These are phyloP conservation scores for Pythium phragmitis DNA, from an alignment of 352 stramenopile genomes.

Conservation along the genomic window DNA sequence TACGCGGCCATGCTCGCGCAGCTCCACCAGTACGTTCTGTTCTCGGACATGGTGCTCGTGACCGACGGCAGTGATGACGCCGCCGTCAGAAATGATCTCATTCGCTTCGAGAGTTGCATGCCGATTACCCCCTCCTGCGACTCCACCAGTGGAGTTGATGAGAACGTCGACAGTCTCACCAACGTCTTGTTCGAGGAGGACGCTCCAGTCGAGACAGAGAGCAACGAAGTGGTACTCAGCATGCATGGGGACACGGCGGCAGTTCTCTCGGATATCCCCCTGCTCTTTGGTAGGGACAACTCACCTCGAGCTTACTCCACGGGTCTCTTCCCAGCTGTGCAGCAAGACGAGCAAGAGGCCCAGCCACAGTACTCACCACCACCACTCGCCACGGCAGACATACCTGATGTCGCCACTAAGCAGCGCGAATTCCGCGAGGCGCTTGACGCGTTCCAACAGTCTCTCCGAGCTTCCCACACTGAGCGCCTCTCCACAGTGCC, in stretches of 20 bases:
- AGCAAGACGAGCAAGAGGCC: slow-evolving; percentile 10
- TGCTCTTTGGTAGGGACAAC: no score
- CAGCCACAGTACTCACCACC: not conserved
- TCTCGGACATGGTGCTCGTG: not conserved
- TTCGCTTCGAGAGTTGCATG: not conserved
- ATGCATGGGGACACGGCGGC: not conserved
- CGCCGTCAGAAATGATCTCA: slow-evolving; percentile 18
- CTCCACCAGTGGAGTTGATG: not conserved
- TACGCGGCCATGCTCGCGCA: slow-evolving; percentile 10
- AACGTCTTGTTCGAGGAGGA: not conserved
- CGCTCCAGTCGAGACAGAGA: not conserved
- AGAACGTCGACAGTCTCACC: not conserved
- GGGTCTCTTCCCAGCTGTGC: slow-evolving; percentile 1
- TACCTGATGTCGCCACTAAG: slow-evolving; percentile 16
- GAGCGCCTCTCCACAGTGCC: not conserved
- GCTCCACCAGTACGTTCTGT: slow-evolving; percentile 14
- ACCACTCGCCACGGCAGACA: not conserved
- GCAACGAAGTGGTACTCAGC: no score
- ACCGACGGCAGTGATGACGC: not conserved
- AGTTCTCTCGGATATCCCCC: not conserved
- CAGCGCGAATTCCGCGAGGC: slow-evolving; percentile 45
- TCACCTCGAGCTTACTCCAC: not conserved
- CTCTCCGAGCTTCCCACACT: slow-evolving; percentile 25
- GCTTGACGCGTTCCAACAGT: slow-evolving; percentile 48
- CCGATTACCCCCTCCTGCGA: not conserved